Evolutionary conservation across 2,329 filamentous ascomycete species (phyloP).

Genomic region (Xylogone sp.): DNA sequence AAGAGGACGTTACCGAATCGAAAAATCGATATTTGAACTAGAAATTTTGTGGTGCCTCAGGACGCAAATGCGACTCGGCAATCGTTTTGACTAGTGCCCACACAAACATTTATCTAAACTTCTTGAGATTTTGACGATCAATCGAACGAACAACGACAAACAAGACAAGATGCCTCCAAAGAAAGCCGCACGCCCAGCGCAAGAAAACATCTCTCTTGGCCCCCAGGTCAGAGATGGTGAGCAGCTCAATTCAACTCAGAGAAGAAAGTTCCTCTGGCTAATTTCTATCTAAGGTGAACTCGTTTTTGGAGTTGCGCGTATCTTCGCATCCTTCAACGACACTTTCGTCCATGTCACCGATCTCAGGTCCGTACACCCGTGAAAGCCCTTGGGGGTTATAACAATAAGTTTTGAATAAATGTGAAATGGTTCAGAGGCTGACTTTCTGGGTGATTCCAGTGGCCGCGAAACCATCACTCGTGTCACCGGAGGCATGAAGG

Average conservation of each 20-base stretch:
- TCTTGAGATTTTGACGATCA: conserved; percentile 17
- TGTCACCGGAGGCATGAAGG: conserved; percentile 99
- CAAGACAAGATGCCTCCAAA: conserved; percentile 87
- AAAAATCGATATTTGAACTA: not conserved
- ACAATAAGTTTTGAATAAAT: conserved; percentile 9
- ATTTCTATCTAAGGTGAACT: conserved; percentile 54
- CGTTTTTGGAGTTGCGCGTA: conserved; percentile 75
- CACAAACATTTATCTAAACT: not conserved
- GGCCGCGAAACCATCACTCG: conserved; percentile 99
- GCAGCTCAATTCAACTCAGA: conserved; percentile 26
- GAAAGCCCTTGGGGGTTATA: conserved; percentile 11
- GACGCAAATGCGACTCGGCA: not conserved
- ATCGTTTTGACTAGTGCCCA: conserved; percentile 10
- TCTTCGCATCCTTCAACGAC: conserved; percentile 72
- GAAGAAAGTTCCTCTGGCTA: not conserved
- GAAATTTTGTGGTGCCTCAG: not conserved
- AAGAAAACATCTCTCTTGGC: conserved; percentile 98
- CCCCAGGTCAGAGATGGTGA: conserved; percentile 94
- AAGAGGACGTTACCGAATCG: not conserved
- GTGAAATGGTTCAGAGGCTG: conserved; percentile 48
- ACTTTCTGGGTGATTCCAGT: conserved; percentile 70
- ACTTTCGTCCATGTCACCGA: conserved; percentile 96
- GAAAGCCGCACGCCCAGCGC: conserved; percentile 76
- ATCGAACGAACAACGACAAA: conserved; percentile 33
- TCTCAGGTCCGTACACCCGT: conserved; percentile 68